Percentiles rank a stretch among this genome's conserved stretches.
phyloP scores from a whole-genome alignment of 345 rosid species.

The Limnanthes douglasii region DNA sequence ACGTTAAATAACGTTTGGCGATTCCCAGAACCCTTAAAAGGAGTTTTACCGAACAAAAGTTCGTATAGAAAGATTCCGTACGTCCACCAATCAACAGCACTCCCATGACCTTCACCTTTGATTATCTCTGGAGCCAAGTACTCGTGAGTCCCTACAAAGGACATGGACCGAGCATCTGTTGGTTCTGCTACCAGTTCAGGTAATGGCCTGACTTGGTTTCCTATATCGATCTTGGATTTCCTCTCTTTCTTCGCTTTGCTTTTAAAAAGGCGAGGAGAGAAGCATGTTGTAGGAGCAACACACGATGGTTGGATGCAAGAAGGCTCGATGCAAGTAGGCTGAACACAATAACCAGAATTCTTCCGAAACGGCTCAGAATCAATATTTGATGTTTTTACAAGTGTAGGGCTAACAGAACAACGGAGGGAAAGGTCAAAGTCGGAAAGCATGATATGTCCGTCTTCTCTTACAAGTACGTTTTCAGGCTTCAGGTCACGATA shows the following conservation, averaged over 20 bases:
- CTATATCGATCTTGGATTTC: constrained; percentile 55
- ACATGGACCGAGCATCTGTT: constrained; percentile 85
- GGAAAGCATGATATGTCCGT: constrained; percentile 76
- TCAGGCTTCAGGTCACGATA: constrained; percentile 80
- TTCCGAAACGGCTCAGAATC: constrained; percentile 60
- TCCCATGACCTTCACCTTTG: constrained; percentile 93
- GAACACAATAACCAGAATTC: constrained; percentile 56
- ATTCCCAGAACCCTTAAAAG: constrained; percentile 87
- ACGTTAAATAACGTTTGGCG: constrained; percentile 77
- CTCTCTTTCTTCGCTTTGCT: constrained; percentile 69
- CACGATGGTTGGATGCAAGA: constrained; percentile 84
- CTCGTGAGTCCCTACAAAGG: constrained; percentile 88
- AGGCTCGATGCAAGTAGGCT: constrained; percentile 78
- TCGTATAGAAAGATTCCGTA: constrained; percentile 78
- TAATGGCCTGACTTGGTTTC: constrained; percentile 65
- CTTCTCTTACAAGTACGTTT: constrained; percentile 59
- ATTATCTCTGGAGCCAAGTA: constrained; percentile 87
- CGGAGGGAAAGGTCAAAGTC: constrained; percentile 80
- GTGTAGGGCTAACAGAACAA: constrained; percentile 72
- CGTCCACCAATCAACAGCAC: constrained; percentile 99
- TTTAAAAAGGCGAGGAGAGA: constrained; percentile 72
- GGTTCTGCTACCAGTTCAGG: constrained; percentile 95
- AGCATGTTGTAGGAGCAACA: constrained; percentile 72
- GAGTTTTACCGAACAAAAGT: constrained; percentile 80
- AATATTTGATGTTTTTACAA: constrained; percentile 37